These are phyloP conservation scores for Boletus coccyginus DNA, from an alignment of 768 basidiomycete species.

Conservation along the genomic window DNA sequence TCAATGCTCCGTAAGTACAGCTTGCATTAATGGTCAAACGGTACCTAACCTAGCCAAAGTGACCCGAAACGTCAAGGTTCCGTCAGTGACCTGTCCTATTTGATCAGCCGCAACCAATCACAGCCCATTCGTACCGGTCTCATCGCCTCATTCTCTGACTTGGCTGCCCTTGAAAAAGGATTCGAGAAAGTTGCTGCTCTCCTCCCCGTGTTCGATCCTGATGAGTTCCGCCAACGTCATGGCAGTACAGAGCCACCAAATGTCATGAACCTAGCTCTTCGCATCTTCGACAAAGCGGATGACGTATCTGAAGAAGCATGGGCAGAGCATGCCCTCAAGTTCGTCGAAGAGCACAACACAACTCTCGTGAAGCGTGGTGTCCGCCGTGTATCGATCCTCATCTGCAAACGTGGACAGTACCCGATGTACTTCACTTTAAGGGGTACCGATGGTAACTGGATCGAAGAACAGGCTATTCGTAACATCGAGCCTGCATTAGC, in stretches of 20 bases:
- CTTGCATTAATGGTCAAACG: not conserved
- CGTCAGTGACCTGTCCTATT: constrained; percentile 92
- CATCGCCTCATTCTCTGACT: constrained; percentile 85
- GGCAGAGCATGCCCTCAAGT: constrained; percentile 65
- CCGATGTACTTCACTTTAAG: constrained; percentile 94
- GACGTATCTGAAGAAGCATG: constrained; percentile 77
- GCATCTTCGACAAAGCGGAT: constrained; percentile 78
- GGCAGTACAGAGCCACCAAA: constrained; percentile 80
- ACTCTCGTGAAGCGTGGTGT: constrained; percentile 75
- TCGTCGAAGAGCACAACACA: constrained; percentile 65
- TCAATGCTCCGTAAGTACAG: constrained; percentile 36
- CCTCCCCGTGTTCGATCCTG: constrained; percentile 70
- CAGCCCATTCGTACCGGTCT: constrained; percentile 91
- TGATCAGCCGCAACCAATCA: constrained; percentile 81
- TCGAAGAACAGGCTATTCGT: constrained; percentile 93
- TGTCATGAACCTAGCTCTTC: constrained; percentile 91
- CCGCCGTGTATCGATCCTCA: constrained; percentile 86
- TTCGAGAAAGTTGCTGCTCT: constrained; percentile 70
- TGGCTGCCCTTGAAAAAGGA: constrained; percentile 63
- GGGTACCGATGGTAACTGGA: constrained; percentile 70
- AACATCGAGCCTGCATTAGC: constrained; percentile 98
- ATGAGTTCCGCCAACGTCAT: constrained; percentile 74
- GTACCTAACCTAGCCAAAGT: constrained; percentile 30
- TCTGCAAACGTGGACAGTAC: constrained; percentile 89
- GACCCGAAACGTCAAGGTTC: constrained; percentile 81